phyloP scores from a whole-genome alignment of 2,329 filamentous ascomycete genomes.

The Pestalotiopsis sp. region DNA sequence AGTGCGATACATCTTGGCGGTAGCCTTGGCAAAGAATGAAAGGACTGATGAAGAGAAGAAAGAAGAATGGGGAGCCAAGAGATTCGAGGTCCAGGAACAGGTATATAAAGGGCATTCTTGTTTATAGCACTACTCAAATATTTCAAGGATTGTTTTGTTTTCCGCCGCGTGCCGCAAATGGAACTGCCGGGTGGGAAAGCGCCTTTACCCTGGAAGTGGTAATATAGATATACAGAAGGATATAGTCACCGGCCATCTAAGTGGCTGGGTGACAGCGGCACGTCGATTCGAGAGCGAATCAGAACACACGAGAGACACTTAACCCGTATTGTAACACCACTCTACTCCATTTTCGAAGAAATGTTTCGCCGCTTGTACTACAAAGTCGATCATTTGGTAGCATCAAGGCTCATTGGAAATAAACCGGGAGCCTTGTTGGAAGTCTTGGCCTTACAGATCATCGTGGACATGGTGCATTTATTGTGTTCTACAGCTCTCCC shows the following conservation, averaged over 20 bases:
- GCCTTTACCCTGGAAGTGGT: neutral
- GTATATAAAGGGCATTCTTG: neutral
- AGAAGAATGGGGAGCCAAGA: neutral
- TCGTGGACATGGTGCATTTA: neutral
- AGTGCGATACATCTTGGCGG: neutral
- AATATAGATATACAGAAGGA: conserved; percentile 1
- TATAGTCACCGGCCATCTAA: neutral
- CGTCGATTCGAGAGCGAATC: neutral
- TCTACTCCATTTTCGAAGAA: neutral
- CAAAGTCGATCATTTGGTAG: neutral
- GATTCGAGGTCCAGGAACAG: neutral
- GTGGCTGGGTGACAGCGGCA: neutral
- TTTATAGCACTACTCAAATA: neutral
- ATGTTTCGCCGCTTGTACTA: neutral
- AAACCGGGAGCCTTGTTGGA: neutral
- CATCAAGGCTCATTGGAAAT: neutral
- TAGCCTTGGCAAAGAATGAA: neutral
- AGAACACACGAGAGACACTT: neutral
- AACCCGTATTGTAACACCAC: neutral
- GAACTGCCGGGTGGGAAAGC: neutral
- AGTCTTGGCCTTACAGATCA: neutral
- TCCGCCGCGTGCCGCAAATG: neutral
- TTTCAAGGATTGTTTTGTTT: neutral
- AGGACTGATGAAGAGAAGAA: neutral
- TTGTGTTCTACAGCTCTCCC: neutral